A percentile compares a stretch with the other conserved stretches of the same genome.
phyloP scores from a whole-genome alignment of 1,139 yeast species.

The Lipomyces yarrowii region DNA sequence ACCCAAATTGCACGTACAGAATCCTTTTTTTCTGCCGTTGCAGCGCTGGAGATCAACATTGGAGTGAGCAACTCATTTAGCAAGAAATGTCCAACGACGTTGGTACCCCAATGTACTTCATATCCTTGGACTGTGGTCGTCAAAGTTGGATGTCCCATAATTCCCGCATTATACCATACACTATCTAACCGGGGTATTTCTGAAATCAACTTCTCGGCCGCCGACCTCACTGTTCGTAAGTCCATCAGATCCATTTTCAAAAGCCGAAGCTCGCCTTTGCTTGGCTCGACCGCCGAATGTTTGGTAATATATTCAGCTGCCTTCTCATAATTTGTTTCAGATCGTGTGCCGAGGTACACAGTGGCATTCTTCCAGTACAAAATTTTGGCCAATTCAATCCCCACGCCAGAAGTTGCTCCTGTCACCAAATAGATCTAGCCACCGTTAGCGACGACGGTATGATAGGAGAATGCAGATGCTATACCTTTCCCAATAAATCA shows the following conservation, averaged over 20 bases:
- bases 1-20: slow-evolving; percentile 27
- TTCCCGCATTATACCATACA: slow-evolving; percentile 33
- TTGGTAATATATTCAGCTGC: slow-evolving; percentile 24
- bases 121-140: slow-evolving; percentile 26
- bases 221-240: slow-evolving; percentile 19
- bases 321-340: slow-evolving; percentile 11
- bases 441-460: not conserved
- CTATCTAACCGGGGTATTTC: slow-evolving; percentile 22
- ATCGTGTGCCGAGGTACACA: slow-evolving; percentile 29
- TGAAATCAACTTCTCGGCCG: slow-evolving; percentile 21
- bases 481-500: slow-evolving; percentile 27
- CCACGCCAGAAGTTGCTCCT: slow-evolving; percentile 32
- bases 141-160: slow-evolving; percentile 30
- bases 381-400: slow-evolving; percentile 28
- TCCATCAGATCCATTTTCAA: slow-evolving; percentile 28
- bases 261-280: slow-evolving; percentile 13
- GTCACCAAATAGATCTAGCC: slow-evolving; percentile 26
- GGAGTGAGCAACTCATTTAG: slow-evolving; percentile 24
- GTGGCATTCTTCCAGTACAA: slow-evolving; percentile 26
- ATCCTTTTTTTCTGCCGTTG: slow-evolving; percentile 2
- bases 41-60: slow-evolving; percentile 16
- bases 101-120: slow-evolving; percentile 34
- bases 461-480: not conserved
- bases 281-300: slow-evolving; percentile 2
- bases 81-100: slow-evolving; percentile 32